Evolutionary conservation across 768 basidiomycete genomes (phyloP).

Genomic region (Lentinula aciculospora): DNA sequence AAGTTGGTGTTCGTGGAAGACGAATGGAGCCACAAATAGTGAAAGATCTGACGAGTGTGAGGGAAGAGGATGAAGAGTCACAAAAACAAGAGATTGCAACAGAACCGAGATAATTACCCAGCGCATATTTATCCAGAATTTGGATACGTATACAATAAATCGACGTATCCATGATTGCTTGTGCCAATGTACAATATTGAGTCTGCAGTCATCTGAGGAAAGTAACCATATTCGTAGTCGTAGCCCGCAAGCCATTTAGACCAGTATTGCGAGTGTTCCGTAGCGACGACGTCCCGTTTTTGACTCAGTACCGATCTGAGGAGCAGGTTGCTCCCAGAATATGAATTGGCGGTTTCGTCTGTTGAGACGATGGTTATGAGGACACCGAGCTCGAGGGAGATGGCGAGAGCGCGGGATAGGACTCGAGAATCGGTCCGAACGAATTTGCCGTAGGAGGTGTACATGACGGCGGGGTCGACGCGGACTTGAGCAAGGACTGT

Average conservation of each 20-base stretch:
- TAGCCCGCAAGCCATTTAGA: neutral
- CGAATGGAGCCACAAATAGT: too few species aligned
- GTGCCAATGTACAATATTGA: neutral
- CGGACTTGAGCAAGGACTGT: constrained; percentile 30
- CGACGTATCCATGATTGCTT: neutral
- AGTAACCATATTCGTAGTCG: neutral
- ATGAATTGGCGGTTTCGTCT: neutral
- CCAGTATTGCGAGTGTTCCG: neutral
- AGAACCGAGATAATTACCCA: neutral
- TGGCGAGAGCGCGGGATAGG: constrained; percentile 31
- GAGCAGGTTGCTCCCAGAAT: neutral
- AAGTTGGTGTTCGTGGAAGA: neutral
- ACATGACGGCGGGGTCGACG: constrained; percentile 26
- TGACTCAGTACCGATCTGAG: neutral
- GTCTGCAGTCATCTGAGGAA: neutral
- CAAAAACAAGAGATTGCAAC: neutral
- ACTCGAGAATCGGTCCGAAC: constrained; percentile 26
- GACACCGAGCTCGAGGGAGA: constrained; percentile 33
- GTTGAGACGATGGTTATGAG: constrained; percentile 23
- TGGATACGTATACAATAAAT: neutral
- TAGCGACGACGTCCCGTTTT: neutral
- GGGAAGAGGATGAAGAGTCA: too few species aligned
- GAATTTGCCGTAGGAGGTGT: constrained; percentile 25
- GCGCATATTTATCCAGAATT: neutral
- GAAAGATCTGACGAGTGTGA: too few species aligned